Percentiles rank a stretch among this genome's conserved stretches.
Evolutionary conservation across 2,329 filamentous ascomycete genomes (phyloP).

Genomic region (Venturia asperata): DNA sequence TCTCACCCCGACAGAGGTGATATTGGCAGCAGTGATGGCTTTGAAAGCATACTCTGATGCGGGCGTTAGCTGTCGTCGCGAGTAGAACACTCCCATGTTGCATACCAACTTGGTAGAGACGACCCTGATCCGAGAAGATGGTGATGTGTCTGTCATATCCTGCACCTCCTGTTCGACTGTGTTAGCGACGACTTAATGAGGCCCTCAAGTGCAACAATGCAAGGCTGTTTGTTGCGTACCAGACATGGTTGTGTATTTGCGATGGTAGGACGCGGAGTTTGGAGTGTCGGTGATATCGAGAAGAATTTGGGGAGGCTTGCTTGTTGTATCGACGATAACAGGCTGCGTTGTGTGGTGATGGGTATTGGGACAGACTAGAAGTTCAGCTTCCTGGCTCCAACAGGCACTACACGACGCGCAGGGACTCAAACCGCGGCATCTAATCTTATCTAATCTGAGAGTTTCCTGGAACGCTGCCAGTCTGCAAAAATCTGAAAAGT

Average conservation of each 20-base stretch:
- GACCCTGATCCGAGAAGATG: slow-evolving; percentile 98
- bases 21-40: slow-evolving; percentile 97
- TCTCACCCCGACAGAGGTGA: slow-evolving; percentile 92
- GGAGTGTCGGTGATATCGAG: not conserved
- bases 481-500: slow-evolving; percentile 1
- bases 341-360: not conserved
- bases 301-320: not conserved
- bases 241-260: slow-evolving; percentile 5
- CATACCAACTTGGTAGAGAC: slow-evolving; percentile 98
- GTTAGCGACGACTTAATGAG: not conserved
- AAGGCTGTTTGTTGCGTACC: slow-evolving; percentile 10
- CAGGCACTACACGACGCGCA: slow-evolving; percentile 2
- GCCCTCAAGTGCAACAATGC: not conserved
- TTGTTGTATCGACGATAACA: not conserved
- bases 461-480: not conserved
- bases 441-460: not conserved
- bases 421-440: not conserved
- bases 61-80: slow-evolving; percentile 11
- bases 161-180: slow-evolving; percentile 36
- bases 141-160: slow-evolving; percentile 99
- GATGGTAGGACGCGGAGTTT: not conserved
- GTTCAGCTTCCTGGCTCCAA: not conserved
- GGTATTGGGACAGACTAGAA: not conserved
- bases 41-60: slow-evolving; percentile 97
- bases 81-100: slow-evolving; percentile 25